Conservation (phyloP, 768 basidiomycete species). For the Lentinula detonsa region DNA sequence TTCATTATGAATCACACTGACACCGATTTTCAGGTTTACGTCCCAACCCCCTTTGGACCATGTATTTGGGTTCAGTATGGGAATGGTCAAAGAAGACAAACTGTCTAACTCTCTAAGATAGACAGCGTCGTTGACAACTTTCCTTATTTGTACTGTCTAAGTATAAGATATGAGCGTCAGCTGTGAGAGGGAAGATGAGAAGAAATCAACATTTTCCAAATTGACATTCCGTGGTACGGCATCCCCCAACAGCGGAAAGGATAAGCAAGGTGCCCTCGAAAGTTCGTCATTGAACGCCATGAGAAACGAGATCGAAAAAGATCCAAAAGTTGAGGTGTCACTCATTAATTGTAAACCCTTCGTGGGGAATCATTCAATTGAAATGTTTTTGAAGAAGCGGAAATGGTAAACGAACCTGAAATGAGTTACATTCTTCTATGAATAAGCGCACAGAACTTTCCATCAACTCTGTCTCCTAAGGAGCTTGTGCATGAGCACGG, state of each 20-base stretch:
- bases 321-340: constrained; percentile 59
- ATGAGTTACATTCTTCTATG: constrained; percentile 69
- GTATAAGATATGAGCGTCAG: constrained; percentile 8
- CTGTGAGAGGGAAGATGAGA: background rate
- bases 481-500: background rate
- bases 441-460: constrained; percentile 62
- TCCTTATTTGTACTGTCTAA: constrained; percentile 31
- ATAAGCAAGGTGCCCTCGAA: constrained; percentile 50
- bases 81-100: constrained; percentile 42
- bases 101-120: constrained; percentile 47
- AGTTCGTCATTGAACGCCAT: constrained; percentile 63
- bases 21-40: constrained; percentile 16
- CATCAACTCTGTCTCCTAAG: constrained; percentile 61
- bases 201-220: constrained; percentile 15
- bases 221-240: constrained; percentile 24
- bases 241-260: constrained; percentile 53
- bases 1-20: constrained; percentile 15
- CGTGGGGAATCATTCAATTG: background rate
- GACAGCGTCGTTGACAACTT: constrained; percentile 57
- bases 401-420: constrained; percentile 46
- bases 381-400: background rate
- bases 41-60: constrained; percentile 30
- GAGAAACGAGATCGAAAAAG: constrained; percentile 56
- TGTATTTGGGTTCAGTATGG: constrained; percentile 35
- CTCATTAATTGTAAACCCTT: constrained; percentile 69